Base-by-base conservation (phyloP, 352 stramenopile genomes). In the Phytopythium litorale region DNA sequence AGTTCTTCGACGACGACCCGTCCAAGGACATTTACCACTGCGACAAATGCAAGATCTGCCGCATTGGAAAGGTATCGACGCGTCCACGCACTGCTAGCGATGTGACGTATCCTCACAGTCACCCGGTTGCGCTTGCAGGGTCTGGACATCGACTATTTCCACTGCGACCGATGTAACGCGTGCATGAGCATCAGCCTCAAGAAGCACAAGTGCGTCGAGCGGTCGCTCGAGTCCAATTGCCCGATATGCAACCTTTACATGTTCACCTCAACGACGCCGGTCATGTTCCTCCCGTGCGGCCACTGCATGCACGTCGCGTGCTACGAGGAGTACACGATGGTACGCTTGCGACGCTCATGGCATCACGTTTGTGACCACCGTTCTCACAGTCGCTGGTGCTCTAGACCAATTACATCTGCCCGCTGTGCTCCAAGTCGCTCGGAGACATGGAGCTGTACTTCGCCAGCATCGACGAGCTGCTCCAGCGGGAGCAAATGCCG, bases 141-240 rank as follows among this genome's bases (percentile, higher is more conserved):
- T 19, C 78, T 98, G 23, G 93, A 97, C 28, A 97, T 98, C 60
- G 97, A 99, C 74, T 99, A 98, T 73, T 96, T 97, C 56, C 97
- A 99, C 74, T 99, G 97, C 71, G 98, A 99, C 81, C 84, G 89
- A 0, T 99, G 97, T 78, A 99, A 99, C 73, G 95, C 96, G 9
- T 99, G 97, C 72, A 98, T 99, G 70, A 97, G 88, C 64, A 86
- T 92, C 63, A 94, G 76, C 12, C 66, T 95, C 28, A 92, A 92
- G 65, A 82, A 89, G 50, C 94, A 98, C 76, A 96, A 97, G 58
- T 99, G 96, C 55, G 96, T 98, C 56, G 92, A 97, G 63, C 91
- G 96, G 59, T 95, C 90, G 43, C 79, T 99, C 30, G 92, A 99
- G 72, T 97, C 91, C 2, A 90, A 98, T 68, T 99, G 96, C 62